Evolutionary conservation across 768 basidiomycete genomes (phyloP).

Genomic region (Macrolepiota dolichaula): DNA sequence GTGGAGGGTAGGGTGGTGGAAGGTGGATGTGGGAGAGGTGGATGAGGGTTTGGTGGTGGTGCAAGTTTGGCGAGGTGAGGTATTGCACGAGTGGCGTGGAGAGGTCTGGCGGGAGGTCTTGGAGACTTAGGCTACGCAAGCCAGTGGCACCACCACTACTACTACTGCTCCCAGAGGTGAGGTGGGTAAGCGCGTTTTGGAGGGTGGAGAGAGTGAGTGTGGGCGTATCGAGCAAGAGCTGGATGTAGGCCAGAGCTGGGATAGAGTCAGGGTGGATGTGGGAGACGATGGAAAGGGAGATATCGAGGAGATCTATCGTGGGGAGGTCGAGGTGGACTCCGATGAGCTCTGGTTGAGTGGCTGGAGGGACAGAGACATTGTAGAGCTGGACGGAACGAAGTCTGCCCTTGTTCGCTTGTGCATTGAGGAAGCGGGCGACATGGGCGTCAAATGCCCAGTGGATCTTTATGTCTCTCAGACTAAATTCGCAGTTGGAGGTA

Average conservation of each 20-base stretch:
- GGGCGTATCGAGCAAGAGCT: conserved; percentile 2
- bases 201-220: neutral
- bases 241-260: neutral
- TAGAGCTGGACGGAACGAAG: conserved; percentile 35
- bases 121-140: conserved; percentile 7
- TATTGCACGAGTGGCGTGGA: neutral
- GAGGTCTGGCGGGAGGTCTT: neutral
- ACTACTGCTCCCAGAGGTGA: neutral
- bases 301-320: conserved; percentile 22
- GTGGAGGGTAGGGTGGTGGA: neutral
- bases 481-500: conserved; percentile 35
- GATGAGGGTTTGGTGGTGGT: neutral
- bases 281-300: neutral
- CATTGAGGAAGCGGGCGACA: conserved; percentile 43
- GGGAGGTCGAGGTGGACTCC: conserved; percentile 22
- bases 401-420: conserved; percentile 29
- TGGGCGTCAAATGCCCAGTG: conserved; percentile 46
- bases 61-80: neutral
- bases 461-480: conserved; percentile 46
- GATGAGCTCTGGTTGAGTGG: conserved; percentile 28
- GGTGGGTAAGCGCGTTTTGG: neutral
- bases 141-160: neutral
- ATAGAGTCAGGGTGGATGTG: neutral
- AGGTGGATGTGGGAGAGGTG: conserved; percentile 8
- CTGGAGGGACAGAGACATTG: conserved; percentile 16